Evolutionary conservation across 257 asterid genomes (phyloP).

Genomic region (Haberlea rhodopensis): DNA sequence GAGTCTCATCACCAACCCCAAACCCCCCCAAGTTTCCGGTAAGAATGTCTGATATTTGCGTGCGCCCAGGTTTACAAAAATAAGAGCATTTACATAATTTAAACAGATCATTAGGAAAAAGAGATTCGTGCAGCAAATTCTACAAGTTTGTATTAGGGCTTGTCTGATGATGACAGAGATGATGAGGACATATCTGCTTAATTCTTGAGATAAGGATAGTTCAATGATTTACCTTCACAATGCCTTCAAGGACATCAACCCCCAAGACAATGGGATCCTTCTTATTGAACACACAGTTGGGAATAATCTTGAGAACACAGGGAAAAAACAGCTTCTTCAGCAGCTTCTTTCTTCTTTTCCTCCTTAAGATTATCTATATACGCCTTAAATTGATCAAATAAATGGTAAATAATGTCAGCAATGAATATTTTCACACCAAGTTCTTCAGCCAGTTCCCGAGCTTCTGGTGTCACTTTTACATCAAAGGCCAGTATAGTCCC

Average conservation of each 20-base stretch:
- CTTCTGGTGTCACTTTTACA: conserved; percentile 87
- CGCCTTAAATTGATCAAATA: conserved; percentile 94
- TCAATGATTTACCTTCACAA: conserved; percentile 55
- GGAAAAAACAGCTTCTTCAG: conserved; percentile 97
- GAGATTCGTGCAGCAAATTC: neutral
- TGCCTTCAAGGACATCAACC: conserved; percentile 84
- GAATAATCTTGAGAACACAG: conserved; percentile 85
- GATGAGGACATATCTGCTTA: neutral
- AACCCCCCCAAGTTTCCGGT: too few species aligned
- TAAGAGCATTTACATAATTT: neutral
- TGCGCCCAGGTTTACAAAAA: neutral
- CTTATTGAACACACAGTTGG: conserved; percentile 78
- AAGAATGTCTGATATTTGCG: too few species aligned
- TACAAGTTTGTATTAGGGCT: neutral
- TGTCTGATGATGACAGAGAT: neutral
- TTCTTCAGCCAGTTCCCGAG: conserved; percentile 89
- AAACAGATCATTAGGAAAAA: neutral
- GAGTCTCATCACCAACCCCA: too few species aligned
- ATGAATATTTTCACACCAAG: conserved; percentile 77
- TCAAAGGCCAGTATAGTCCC: conserved; percentile 93
- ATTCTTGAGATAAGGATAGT: neutral
- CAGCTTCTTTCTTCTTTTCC: conserved; percentile 87
- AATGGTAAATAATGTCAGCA: conserved; percentile 88
- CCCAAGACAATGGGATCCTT: conserved; percentile 98
- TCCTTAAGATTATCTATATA: conserved; percentile 89